Base-by-base conservation (phyloP, 2,329 filamentous ascomycete species). In the Neonectria ditissima region DNA sequence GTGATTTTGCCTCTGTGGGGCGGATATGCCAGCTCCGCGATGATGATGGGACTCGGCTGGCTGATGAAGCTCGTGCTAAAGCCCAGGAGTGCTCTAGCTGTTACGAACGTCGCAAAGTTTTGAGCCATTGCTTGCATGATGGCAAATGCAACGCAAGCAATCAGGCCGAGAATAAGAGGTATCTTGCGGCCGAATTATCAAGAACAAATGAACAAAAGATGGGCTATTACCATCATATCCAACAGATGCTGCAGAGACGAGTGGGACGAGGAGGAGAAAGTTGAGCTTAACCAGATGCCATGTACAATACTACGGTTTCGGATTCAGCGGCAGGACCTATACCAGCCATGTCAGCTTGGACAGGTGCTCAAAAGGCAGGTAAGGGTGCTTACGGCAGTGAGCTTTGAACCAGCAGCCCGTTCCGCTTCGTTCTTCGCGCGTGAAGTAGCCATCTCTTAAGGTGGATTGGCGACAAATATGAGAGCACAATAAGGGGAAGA, bases 201-300 rank as follows among this genome's bases (percentile, higher is more conserved):
- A 28, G 2, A n/a, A 8, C 5, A 26, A 26, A 13, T 3, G n/a
- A 5, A 43, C 11, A 22, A 11, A 13, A 53, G 65, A 14, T 14
- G 5, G 14, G 11, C 14, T 5, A 13, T 32, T 66, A 78, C 78
- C 80, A 75, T 82, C 80, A 54, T 80, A 83, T 14, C 81, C 81
- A 26, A 75, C 75, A 7, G 79, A 76, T 2, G 78, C 74, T 0
- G 80, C 78, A 1, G 79, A 81, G 0, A 83, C 65, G 10, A 82
- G 68, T 1, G 81, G 80, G 2, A 83, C 70, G 6, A 82, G 53
- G 0, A 83, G 74, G 30, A 80, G 70, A 7, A 82, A 64, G 56
- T 83, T 83, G 11, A 83, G 73, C 37, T 76, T 65, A 8, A 82
- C 67, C 2, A 84, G 68, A 71, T 83, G 79, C 5, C 75, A 73